Evolutionary conservation across 371 early-diverging fungal species (phyloP).

Genomic region (Nosema granulosis): DNA sequence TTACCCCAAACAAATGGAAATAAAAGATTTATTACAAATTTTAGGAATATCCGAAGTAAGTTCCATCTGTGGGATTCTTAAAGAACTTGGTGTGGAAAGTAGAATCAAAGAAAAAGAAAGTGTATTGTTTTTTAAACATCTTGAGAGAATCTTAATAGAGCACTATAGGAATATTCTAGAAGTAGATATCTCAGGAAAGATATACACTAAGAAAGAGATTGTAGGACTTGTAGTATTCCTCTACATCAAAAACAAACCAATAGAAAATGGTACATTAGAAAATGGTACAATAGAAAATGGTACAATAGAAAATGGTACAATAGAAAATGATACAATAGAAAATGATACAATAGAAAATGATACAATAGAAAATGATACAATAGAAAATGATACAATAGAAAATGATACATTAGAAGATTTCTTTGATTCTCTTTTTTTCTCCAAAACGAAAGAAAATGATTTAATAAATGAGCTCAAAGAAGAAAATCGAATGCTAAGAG

Average conservation of each 20-base stretch:
- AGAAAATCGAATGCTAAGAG: neutral
- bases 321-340: slow-evolving; percentile 1
- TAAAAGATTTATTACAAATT: too few species aligned
- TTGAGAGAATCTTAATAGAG: neutral
- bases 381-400: too few species aligned
- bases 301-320: neutral
- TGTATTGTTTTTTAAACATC: too few species aligned
- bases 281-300: neutral
- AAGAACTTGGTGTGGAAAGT: too few species aligned
- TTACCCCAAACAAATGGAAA: too few species aligned
- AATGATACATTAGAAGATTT: slow-evolving; percentile 8
- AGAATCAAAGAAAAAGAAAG: too few species aligned
- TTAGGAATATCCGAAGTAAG: too few species aligned
- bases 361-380: too few species aligned
- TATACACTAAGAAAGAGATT: slow-evolving; percentile 21
- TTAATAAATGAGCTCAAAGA: slow-evolving; percentile 3
- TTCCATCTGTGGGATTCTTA: too few species aligned
- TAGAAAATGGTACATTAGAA: slow-evolving; percentile 1
- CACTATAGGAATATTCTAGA: neutral
- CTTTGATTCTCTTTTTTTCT: slow-evolving; percentile 20
- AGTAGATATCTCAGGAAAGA: neutral
- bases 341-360: neutral
- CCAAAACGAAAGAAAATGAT: neutral
- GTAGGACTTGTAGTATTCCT: slow-evolving; percentile 18
- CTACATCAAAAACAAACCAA: slow-evolving; percentile 8